Base-by-base conservation (phyloP, 2,329 filamentous ascomycete genomes). In the Penicillium sp. region DNA sequence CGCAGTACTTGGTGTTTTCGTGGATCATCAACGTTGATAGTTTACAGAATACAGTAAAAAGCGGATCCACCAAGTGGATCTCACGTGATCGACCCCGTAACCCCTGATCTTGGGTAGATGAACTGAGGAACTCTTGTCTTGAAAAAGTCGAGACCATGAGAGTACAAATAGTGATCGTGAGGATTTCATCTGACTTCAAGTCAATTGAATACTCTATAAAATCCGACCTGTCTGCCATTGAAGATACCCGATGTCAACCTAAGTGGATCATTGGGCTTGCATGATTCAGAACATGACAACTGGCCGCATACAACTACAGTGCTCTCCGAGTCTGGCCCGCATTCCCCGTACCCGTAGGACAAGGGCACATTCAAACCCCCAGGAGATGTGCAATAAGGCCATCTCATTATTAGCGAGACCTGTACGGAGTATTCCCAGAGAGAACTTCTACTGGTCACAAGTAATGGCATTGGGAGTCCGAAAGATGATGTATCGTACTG, bases 71-170 rank as follows among this genome's bases (percentile, higher is more conserved):
- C 52, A 26, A 52, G 65, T 66, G 65, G 66, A 59, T 16, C 61
- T 63, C 63, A 68, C 60, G 63, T 68, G 66, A 68, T 13, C 14
- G 19, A 22, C 54, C 54, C 45, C 55, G 42, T 58, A 68, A 62
- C 65, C 67, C 67, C 66, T 69, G 67, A 69, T 64, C 64, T 60
- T 55, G 38, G 25, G 16, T 8, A n/a, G 35, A 14, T 5, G 13
- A 33, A 37, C 35, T 26, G 35, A 6, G 25, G 30, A 35, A 16
- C 35, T 11, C 26, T 10, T 37, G 28, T 22, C 30, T 52, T 19
- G 40, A 22, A 25, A 25, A 22, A 22, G 19, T 19, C 1, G 19
- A 8, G 19, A 46, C 6, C 14, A 7, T 11, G 19, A 48, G 7
- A 7, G 10, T n/a, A 19, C 6, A 8, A 3, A 48, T 4, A 48